Evolutionary conservation across 352 stramenopile species (phyloP), one percentile per base, ranked within the genome.

Genomic region (Globisporangium spinosum): DNA sequence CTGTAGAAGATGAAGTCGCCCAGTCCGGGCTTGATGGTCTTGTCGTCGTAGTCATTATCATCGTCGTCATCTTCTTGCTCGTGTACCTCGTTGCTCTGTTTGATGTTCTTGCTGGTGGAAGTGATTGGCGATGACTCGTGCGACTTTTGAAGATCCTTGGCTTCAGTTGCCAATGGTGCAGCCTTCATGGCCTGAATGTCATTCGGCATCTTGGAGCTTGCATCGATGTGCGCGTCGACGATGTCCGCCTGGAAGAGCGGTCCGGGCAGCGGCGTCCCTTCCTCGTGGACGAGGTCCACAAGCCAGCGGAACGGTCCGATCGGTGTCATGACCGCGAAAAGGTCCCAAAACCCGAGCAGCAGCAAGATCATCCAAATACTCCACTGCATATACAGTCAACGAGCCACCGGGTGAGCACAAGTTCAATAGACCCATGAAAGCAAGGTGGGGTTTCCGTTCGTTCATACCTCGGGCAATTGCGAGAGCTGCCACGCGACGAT

Each of bases 1-100:
- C 85, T 98, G 78, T 99, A 99, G 74, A 99, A 99, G 54, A 99
- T 98, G 73, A 99, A 99, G 79, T 99, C 97, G 0, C 97, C 97
- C 10, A 98, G 75, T 0, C 93, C 93, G 8, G 98, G 78, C 61
- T 97, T 90, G 72, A 98, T 97, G 3, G 79, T 89, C 62, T 87
- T 88, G 68, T 84, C 72, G 29, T 83, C 75, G 0, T 69, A 56
- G 12, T 70, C 45, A 5, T 79, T 67, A 8, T 72, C 70, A 22
- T 77, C 68, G 20, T 68, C 27, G 10, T 71, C 8, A 10, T 72
- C 59, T 63, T 78, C 68, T 56, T 47, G 38, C 1, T 25, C 40
- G 0, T n/a, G 27, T 20, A 45, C 12, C 38, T 45, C 12, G 15
- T 45, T 43, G 27, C 27, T 43, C 10, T 32, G 43, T 34, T 58